phyloP scores from a whole-genome alignment of 495 filamentous ascomycete genomes.

The Zalerion maritima region DNA sequence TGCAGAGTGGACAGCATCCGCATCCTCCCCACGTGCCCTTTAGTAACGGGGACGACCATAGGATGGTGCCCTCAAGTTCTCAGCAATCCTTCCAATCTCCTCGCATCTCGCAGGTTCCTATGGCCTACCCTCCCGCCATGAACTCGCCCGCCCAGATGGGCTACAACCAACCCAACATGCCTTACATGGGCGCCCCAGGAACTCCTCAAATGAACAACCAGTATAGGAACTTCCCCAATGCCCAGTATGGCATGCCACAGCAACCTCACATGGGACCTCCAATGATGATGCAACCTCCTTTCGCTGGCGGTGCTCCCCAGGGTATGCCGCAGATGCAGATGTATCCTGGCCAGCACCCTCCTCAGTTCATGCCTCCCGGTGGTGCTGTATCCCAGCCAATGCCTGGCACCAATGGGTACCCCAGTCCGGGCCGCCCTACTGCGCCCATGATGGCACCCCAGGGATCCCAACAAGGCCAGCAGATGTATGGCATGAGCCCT shows the following conservation, averaged over 20 bases:
- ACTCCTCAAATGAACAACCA: slow-evolving; percentile 40
- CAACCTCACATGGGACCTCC: slow-evolving; percentile 50
- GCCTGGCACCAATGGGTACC: slow-evolving; percentile 55
- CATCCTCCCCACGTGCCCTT: slow-evolving; percentile 46
- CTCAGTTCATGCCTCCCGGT: slow-evolving; percentile 49
- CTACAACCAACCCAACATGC: slow-evolving; percentile 60
- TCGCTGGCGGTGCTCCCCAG: slow-evolving; percentile 30
- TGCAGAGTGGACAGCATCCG: slow-evolving; percentile 46
- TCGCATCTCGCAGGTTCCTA: slow-evolving; percentile 49
- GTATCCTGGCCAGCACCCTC: slow-evolving; percentile 45
- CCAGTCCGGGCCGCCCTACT: slow-evolving; percentile 62
- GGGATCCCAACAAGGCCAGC: slow-evolving; percentile 61
- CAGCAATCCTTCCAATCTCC: slow-evolving; percentile 69
- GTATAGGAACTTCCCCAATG: slow-evolving; percentile 38
- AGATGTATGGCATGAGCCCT: slow-evolving; percentile 53
- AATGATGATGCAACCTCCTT: slow-evolving; percentile 71
- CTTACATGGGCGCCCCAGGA: slow-evolving; percentile 52
- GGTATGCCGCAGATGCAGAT: slow-evolving; percentile 60
- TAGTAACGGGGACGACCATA: slow-evolving; percentile 61
- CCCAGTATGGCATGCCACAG: slow-evolving; percentile 52
- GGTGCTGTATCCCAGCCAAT: slow-evolving; percentile 45
- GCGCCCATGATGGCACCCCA: slow-evolving; percentile 66
- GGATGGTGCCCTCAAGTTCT: slow-evolving; percentile 71
- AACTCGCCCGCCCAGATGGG: slow-evolving; percentile 49
- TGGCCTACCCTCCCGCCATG: slow-evolving; percentile 62